Conservation (phyloP, 2,329 filamentous ascomycete species). For the Hirsutella rhossiliensis region DNA sequence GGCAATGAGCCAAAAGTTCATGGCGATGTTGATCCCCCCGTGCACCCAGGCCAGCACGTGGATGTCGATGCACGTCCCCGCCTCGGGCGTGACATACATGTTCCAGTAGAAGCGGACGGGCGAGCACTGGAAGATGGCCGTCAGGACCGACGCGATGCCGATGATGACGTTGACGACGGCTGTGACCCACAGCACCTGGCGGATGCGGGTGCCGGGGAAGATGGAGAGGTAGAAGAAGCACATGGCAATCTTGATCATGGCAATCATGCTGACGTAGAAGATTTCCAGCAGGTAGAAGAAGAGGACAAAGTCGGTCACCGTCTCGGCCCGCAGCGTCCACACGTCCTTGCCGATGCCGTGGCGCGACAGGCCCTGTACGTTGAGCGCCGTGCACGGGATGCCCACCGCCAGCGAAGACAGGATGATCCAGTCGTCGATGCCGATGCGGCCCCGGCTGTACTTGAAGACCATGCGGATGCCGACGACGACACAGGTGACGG, state of each 20-base stretch:
- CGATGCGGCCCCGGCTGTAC: constrained; percentile 16
- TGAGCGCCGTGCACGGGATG: constrained; percentile 13
- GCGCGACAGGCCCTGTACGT: constrained; percentile 9
- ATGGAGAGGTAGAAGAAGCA: constrained; percentile 1
- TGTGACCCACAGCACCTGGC: background rate
- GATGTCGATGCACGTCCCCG: background rate
- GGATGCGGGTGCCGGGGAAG: background rate
- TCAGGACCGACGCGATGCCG: background rate
- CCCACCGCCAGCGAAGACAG: constrained; percentile 10
- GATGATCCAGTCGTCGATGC: constrained; percentile 19
- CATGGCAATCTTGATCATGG: background rate
- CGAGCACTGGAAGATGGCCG: background rate
- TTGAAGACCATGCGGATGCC: constrained; percentile 9
- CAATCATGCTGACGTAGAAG: background rate
- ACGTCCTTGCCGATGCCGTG: constrained; percentile 20
- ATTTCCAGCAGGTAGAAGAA: background rate
- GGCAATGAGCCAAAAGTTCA: constrained; percentile 2
- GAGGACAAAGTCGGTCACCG: background rate
- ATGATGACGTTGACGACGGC: background rate
- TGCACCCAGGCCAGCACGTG: background rate
- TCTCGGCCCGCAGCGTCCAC: constrained; percentile 15
- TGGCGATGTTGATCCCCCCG: constrained; percentile 1
- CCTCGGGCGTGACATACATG: background rate
- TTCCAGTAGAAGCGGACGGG: constrained; percentile 1
- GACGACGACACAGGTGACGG: constrained; percentile 8